Base-by-base conservation (phyloP, 345 rosid genomes). In the Eucalyptus sideroxylon region DNA sequence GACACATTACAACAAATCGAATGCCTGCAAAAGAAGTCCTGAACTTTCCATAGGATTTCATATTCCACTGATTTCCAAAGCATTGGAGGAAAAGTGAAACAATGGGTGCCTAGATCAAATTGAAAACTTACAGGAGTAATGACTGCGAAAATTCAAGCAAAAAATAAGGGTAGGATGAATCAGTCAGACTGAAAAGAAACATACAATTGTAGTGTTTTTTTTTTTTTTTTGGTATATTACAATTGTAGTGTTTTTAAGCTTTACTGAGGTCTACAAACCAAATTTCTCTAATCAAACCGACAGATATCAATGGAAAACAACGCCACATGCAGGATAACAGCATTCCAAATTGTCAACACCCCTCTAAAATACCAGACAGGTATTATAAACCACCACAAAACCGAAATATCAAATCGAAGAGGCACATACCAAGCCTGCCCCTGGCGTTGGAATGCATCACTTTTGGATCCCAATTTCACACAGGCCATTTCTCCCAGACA, bases 391-490 rank as follows among this genome's bases (percentile, higher is more conserved):
- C 47, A 31, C 47, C 6, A 3, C 60, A 53, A 51, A 40, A 34
- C 45, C 26, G 6, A 56, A n/a, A 26, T 3, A 30, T 47, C 16
- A 37, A 55, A 50, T 34, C 16, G 31, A 49, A 89, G 40, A 62
- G 31, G 80, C 67, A 85, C 95, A 92, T 95, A 98, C 99, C 99
- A 98, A 87, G 99, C 98, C 91, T 97, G 99, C 91, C 99, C 99
- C 92, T 95, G 98, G 93, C 96, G 94, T 90, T 95, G 97, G 90
- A 97, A 97, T 55, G 99, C 97, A 94, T 97, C 99, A 93, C 88
- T 93, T 93, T 98, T 98, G 90, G 99, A 96, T 89, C 99, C 99
- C 92, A 98, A 91, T 90, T 98, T 98, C 95, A 95, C 90, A 87
- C 98, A 98, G 90, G 99, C 96, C 99, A 98, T 98, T 86, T 87